These are phyloP conservation scores for Aspergillus sp. DNA, from an alignment of 2,329 filamentous ascomycete species.

Conservation along the genomic window DNA sequence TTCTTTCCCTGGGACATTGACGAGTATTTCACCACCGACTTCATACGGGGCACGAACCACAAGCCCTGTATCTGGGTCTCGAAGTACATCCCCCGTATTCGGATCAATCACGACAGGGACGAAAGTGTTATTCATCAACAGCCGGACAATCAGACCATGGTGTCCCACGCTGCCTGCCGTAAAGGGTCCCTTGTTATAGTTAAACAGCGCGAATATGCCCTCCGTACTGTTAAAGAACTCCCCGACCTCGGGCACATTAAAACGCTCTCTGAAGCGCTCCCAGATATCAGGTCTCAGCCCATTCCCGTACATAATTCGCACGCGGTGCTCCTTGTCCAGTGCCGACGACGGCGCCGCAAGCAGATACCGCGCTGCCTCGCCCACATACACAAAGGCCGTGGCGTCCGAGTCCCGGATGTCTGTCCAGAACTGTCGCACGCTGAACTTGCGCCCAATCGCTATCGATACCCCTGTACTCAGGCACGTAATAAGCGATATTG, in stretches of 20 bases:
- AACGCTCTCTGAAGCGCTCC: slow-evolving; percentile 55
- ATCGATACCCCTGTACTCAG: slow-evolving; percentile 52
- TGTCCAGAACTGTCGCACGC: slow-evolving; percentile 67
- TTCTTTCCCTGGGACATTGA: slow-evolving; percentile 58
- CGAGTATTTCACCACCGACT: slow-evolving; percentile 72
- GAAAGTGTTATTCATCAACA: slow-evolving; percentile 53
- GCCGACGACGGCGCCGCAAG: slow-evolving; percentile 60
- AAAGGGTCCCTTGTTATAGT: slow-evolving; percentile 62
- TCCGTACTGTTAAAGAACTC: slow-evolving; percentile 82
- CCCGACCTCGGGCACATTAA: slow-evolving; percentile 54
- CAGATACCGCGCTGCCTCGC: slow-evolving; percentile 73
- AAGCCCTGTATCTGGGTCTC: slow-evolving; percentile 68
- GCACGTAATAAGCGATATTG: slow-evolving; percentile 57
- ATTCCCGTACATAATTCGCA: slow-evolving; percentile 50
- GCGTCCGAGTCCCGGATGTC: slow-evolving; percentile 68
- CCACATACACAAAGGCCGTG: slow-evolving; percentile 74
- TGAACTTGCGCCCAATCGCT: slow-evolving; percentile 55
- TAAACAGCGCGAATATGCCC: slow-evolving; percentile 64
- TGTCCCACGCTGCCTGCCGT: slow-evolving; percentile 66
- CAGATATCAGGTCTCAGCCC: slow-evolving; percentile 52
- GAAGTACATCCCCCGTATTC: slow-evolving; percentile 64
- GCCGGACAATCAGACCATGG: slow-evolving; percentile 63
- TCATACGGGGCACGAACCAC: slow-evolving; percentile 63
- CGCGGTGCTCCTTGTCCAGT: slow-evolving; percentile 45
- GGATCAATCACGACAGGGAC: slow-evolving; percentile 69